phyloP scores from a whole-genome alignment of 345 rosid species.

The Boechera divaricarpa region DNA sequence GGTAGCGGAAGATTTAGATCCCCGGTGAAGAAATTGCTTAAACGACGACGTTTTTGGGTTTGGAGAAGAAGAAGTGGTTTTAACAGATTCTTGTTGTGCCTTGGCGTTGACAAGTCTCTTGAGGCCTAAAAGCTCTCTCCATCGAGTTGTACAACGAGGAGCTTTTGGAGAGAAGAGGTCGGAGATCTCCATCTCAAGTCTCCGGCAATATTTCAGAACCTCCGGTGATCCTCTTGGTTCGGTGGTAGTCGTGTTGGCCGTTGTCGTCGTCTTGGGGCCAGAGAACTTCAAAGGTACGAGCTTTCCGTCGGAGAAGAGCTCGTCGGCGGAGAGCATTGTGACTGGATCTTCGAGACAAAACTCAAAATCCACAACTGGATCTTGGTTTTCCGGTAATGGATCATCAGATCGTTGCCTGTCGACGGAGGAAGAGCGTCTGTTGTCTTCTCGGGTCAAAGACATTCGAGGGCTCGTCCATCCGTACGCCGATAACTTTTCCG shows the following conservation, averaged over 20 bases:
- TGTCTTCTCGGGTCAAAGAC: slow-evolving; percentile 63
- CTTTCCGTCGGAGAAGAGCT: slow-evolving; percentile 89
- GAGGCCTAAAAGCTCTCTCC: slow-evolving; percentile 85
- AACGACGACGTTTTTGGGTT: slow-evolving; percentile 43
- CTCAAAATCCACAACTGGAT: slow-evolving; percentile 72
- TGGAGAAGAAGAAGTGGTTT: slow-evolving; percentile 23
- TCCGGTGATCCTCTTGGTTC: slow-evolving; percentile 48
- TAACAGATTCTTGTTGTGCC: slow-evolving; percentile 41
- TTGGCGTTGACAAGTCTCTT: slow-evolving; percentile 59
- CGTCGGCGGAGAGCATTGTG: slow-evolving; percentile 89
- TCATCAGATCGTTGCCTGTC: slow-evolving; percentile 5
- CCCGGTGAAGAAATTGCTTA: slow-evolving; percentile 71
- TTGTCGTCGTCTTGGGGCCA: slow-evolving; percentile 16
- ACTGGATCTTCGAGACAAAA: slow-evolving; percentile 84
- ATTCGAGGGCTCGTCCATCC: slow-evolving; percentile 67
- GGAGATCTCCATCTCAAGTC: slow-evolving; percentile 53
- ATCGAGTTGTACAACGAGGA: slow-evolving; percentile 83
- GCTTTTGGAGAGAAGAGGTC: slow-evolving; percentile 84
- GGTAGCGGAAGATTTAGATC: slow-evolving; percentile 58
- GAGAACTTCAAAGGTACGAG: slow-evolving; percentile 74
- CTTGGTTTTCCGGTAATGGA: slow-evolving; percentile 43
- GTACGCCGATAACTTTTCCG: slow-evolving; percentile 60
- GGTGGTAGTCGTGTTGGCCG: slow-evolving; percentile 25
- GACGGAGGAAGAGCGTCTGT: slow-evolving; percentile 41
- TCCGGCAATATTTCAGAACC: slow-evolving; percentile 49